phyloP scores from a whole-genome alignment of 2,329 filamentous ascomycete genomes.

The Bipolaris sorokiniana region DNA sequence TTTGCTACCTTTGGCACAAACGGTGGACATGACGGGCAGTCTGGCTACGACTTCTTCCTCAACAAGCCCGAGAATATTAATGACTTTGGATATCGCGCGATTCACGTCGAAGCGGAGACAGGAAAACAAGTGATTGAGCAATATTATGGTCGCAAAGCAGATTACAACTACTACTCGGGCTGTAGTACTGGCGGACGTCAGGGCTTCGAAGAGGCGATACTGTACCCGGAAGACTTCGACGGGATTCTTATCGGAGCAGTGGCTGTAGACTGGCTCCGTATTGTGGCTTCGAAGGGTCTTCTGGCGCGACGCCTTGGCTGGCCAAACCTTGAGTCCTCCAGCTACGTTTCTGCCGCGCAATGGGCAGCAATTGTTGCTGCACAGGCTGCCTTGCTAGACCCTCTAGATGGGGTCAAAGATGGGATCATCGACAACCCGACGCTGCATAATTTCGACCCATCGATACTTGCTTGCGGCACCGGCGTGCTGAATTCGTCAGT shows the following conservation, averaged over 20 bases:
- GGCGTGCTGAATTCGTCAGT: conserved; percentile 24
- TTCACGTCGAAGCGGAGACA: conserved; percentile 25
- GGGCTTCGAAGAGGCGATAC: conserved; percentile 30
- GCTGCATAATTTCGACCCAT: conserved; percentile 24
- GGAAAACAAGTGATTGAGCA: conserved; percentile 47
- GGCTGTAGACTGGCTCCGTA: conserved; percentile 41
- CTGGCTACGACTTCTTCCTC: conserved; percentile 53
- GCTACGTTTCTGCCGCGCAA: conserved; percentile 15
- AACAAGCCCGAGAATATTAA: conserved; percentile 53
- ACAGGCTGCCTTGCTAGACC: conserved; percentile 52
- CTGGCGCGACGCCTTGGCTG: conserved; percentile 50
- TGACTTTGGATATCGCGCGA: conserved; percentile 55
- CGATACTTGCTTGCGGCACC: conserved; percentile 16
- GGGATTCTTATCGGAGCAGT: conserved; percentile 36
- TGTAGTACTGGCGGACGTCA: conserved; percentile 42
- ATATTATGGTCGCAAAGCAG: conserved; percentile 48
- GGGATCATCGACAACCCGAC: conserved; percentile 28
- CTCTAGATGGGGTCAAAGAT: conserved; percentile 37
- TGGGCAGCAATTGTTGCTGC: conserved; percentile 46
- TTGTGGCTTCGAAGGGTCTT: conserved; percentile 30
- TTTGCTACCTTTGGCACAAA: conserved; percentile 49
- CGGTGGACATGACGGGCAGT: conserved; percentile 50
- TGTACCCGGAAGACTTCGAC: conserved; percentile 38
- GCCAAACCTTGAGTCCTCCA: conserved; percentile 36
- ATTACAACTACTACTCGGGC: conserved; percentile 46